A percentile compares a stretch with the other conserved stretches of the same genome.
These are phyloP conservation scores for Umbilicus rupestris DNA, from an alignment of 164 flowering plant genomes.

Conservation along the genomic window DNA sequence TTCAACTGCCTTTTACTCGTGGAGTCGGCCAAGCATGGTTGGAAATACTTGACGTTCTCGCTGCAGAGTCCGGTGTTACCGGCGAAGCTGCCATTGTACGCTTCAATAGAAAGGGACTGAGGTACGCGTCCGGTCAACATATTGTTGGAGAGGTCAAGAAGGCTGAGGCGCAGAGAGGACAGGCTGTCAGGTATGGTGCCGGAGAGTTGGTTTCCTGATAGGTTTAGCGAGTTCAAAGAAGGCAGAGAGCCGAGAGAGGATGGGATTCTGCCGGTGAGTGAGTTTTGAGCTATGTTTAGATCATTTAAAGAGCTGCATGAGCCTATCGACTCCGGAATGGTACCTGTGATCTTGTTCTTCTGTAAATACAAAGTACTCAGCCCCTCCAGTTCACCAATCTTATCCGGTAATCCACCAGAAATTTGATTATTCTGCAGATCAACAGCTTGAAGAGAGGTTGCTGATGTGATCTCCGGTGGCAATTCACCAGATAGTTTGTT, in stretches of 20 bases:
- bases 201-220: slow-evolving; percentile 28
- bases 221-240: slow-evolving; percentile 26
- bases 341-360: slow-evolving; percentile 24
- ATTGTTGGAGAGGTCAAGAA: slow-evolving; percentile 43
- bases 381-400: slow-evolving; percentile 20
- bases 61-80: slow-evolving; percentile 46
- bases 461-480: slow-evolving; percentile 18
- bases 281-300: slow-evolving; percentile 24
- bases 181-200: slow-evolving; percentile 32
- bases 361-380: slow-evolving; percentile 18
- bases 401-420: slow-evolving; percentile 22
- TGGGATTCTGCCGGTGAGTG: slow-evolving; percentile 26
- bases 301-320: slow-evolving; percentile 22
- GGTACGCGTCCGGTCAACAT: slow-evolving; percentile 34
- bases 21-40: slow-evolving; percentile 21
- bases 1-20: slow-evolving; percentile 5
- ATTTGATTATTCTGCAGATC: slow-evolving; percentile 20
- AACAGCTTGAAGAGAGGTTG: slow-evolving; percentile 21
- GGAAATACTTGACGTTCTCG: slow-evolving; percentile 3
- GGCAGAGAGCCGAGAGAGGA: slow-evolving; percentile 20
- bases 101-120: slow-evolving; percentile 18
- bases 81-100: slow-evolving; percentile 24
- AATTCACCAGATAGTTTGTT: slow-evolving; percentile 28
- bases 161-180: slow-evolving; percentile 24
- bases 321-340: slow-evolving; percentile 28